These are phyloP conservation scores for Nakazawaea wickerhamii DNA, from an alignment of 805 yeast species.

Conservation along the genomic window DNA sequence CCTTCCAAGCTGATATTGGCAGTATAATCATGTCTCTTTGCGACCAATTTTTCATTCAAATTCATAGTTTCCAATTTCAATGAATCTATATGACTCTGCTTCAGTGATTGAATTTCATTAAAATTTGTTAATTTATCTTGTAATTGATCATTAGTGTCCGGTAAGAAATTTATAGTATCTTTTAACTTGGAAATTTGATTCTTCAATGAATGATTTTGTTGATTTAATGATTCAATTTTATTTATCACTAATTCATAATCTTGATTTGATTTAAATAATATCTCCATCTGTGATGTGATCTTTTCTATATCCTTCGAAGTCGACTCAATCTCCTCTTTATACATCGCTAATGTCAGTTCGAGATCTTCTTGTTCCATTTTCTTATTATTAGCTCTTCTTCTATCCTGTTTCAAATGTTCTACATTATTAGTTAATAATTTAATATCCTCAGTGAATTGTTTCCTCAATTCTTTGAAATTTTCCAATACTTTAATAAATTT, in stretches of 20 bases:
- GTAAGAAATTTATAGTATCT: slow-evolving; percentile 39
- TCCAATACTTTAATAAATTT: slow-evolving; percentile 90
- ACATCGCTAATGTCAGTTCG: slow-evolving; percentile 36
- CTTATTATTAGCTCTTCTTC: slow-evolving; percentile 62
- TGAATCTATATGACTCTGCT: slow-evolving; percentile 16
- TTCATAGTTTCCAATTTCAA: slow-evolving; percentile 21
- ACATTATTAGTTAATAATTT: slow-evolving; percentile 75
- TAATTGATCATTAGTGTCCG: slow-evolving; percentile 38
- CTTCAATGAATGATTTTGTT: slow-evolving; percentile 36
- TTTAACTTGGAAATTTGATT: slow-evolving; percentile 50
- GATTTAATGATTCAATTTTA: slow-evolving; percentile 51
- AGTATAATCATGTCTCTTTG: slow-evolving; percentile 29
- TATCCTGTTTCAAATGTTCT: slow-evolving; percentile 68
- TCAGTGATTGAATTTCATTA: slow-evolving; percentile 14
- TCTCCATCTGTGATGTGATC: slow-evolving; percentile 54
- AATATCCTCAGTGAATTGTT: slow-evolving; percentile 72
- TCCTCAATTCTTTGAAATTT: slow-evolving; percentile 64
- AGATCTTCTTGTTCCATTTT: slow-evolving; percentile 41
- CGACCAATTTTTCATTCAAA: slow-evolving; percentile 9
- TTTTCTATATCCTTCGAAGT: slow-evolving; percentile 45
- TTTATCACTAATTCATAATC: slow-evolving; percentile 71
- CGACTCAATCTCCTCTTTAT: slow-evolving; percentile 40
- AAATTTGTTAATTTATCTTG: slow-evolving; percentile 37
- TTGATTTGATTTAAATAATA: slow-evolving; percentile 69
- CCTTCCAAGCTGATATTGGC: slow-evolving; percentile 47